Percentiles rank a stretch among this genome's conserved stretches.
Evolutionary conservation across 2,329 filamentous ascomycete species (phyloP).

Genomic region (Penicillium sp.): DNA sequence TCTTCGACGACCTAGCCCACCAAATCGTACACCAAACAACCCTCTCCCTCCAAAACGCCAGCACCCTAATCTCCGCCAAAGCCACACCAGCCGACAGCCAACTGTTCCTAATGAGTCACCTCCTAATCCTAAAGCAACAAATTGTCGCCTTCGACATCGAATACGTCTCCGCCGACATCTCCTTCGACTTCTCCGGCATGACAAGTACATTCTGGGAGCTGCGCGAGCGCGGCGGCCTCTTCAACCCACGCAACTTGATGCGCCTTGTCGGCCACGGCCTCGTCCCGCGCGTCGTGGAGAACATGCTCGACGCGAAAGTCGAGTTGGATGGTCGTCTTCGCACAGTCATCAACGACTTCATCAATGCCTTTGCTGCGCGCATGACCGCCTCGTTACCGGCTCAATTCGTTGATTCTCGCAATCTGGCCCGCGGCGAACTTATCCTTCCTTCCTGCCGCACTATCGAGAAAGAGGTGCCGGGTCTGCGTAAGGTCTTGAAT

Average conservation of each 20-base stretch:
- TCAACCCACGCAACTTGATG: conserved; percentile 64
- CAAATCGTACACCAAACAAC: conserved; percentile 90
- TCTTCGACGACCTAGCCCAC: conserved; percentile 71
- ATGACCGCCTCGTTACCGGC: conserved; percentile 55
- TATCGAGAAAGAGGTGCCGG: conserved; percentile 59
- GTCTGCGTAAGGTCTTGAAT: conserved; percentile 57
- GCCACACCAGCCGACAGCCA: conserved; percentile 69
- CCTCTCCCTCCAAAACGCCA: conserved; percentile 74
- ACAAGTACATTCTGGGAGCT: conserved; percentile 68
- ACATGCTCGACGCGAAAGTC: conserved; percentile 70
- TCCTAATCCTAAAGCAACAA: conserved; percentile 93
- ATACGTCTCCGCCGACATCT: conserved; percentile 64
- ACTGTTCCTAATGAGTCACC: conserved; percentile 90
- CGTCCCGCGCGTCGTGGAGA: conserved; percentile 65
- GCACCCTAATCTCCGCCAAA: conserved; percentile 66
- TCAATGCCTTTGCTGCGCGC: conserved; percentile 55
- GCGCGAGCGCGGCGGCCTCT: conserved; percentile 63
- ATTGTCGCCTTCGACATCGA: conserved; percentile 95
- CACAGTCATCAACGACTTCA: conserved; percentile 66
- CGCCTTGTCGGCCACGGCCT: conserved; percentile 59
- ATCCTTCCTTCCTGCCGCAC: conserved; percentile 52
- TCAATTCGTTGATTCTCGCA: conserved; percentile 40
- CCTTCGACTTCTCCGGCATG: conserved; percentile 65
- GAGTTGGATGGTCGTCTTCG: conserved; percentile 64
- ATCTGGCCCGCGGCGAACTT: conserved; percentile 41